Conservation (phyloP, 768 basidiomycete genomes). For the Roridomyces roridus region DNA sequence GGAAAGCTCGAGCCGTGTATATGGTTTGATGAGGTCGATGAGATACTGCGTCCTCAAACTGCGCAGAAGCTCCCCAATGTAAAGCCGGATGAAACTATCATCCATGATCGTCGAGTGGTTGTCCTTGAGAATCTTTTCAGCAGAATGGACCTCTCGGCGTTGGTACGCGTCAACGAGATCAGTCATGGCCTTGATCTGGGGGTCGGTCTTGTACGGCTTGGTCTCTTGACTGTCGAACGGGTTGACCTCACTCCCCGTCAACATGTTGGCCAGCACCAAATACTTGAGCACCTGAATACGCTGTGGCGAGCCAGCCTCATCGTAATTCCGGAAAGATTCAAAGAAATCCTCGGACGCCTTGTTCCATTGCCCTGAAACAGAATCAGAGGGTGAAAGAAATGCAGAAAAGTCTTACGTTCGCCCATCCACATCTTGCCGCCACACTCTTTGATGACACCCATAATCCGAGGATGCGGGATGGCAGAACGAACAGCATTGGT, state of each 20-base stretch:
- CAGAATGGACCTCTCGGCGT: conserved; percentile 93
- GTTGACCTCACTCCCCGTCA: conserved; percentile 97
- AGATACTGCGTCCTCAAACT: conserved; percentile 96
- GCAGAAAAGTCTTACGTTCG: conserved; percentile 66
- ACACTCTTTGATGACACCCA: conserved; percentile 99
- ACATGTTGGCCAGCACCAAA: conserved; percentile 96
- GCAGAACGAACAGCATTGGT: conserved; percentile 92
- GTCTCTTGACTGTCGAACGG: conserved; percentile 99
- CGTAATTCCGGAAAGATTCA: conserved; percentile 98
- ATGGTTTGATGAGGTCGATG: conserved; percentile 97
- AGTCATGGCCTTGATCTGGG: conserved; percentile 98
- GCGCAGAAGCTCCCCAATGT: conserved; percentile 95
- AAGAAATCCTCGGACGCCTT: conserved; percentile 98
- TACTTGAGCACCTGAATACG: conserved; percentile 98
- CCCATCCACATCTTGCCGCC: conserved; percentile 99
- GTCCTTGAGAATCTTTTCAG: conserved; percentile 93
- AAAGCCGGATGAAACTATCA: conserved; percentile 91
- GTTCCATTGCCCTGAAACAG: conserved; percentile 86
- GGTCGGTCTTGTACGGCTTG: conserved; percentile 97
- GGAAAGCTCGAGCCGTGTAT: conserved; percentile 90
- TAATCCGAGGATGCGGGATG: conserved; percentile 97
- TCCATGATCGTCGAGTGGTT: conserved; percentile 97
- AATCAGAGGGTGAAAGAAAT: not conserved
- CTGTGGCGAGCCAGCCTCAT: conserved; percentile 96
- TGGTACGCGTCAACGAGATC: conserved; percentile 97